These are phyloP conservation scores for Coemansia sp. DNA, from an alignment of 192 early-diverging fungal genomes.

Conservation along the genomic window DNA sequence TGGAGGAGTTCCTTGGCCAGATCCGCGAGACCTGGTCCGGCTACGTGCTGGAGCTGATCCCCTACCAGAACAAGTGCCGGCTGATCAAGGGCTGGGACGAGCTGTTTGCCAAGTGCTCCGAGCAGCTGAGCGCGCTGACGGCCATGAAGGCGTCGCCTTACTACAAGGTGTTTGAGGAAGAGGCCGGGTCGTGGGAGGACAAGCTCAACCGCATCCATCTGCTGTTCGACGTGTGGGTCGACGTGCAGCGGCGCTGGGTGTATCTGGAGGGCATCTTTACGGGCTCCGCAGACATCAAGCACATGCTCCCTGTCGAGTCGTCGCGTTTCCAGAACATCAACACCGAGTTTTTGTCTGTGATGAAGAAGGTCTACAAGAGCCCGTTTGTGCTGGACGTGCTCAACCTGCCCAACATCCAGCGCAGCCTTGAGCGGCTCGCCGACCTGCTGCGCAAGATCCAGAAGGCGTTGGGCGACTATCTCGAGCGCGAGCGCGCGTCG, in stretches of 20 bases:
- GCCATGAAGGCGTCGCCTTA: constrained; percentile 98
- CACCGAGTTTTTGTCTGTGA: constrained; percentile 93
- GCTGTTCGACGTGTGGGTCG: constrained; percentile 99
- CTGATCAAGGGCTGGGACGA: constrained; percentile 99
- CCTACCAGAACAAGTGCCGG: constrained; percentile 96
- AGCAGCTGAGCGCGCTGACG: constrained; percentile 90
- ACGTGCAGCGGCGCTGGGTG: constrained; percentile 99
- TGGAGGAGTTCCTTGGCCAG: constrained; percentile 97
- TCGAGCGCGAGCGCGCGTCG: constrained; percentile 92
- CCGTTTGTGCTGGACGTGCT: constrained; percentile 96
- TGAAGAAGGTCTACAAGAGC: constrained; percentile 99
- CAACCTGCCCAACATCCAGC: constrained; percentile 89
- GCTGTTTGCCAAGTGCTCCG: constrained; percentile 91
- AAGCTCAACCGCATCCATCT: constrained; percentile 93
- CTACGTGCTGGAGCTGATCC: constrained; percentile 90
- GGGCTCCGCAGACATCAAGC: constrained; percentile 95
- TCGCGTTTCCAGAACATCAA: constrained; percentile 96
- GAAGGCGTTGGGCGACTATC: constrained; percentile 96
- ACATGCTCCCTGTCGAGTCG: constrained; percentile 93
- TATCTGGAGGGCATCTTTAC: constrained; percentile 99
- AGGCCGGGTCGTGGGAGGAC: constrained; percentile 92
- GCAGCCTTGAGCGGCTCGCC: constrained; percentile 89
- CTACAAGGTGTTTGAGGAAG: constrained; percentile 98
- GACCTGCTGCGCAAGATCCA: constrained; percentile 95
- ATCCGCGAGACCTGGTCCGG: constrained; percentile 87